These are phyloP conservation scores for Cercophora newfieldiana DNA, from an alignment of 495 filamentous ascomycete species.

Conservation along the genomic window DNA sequence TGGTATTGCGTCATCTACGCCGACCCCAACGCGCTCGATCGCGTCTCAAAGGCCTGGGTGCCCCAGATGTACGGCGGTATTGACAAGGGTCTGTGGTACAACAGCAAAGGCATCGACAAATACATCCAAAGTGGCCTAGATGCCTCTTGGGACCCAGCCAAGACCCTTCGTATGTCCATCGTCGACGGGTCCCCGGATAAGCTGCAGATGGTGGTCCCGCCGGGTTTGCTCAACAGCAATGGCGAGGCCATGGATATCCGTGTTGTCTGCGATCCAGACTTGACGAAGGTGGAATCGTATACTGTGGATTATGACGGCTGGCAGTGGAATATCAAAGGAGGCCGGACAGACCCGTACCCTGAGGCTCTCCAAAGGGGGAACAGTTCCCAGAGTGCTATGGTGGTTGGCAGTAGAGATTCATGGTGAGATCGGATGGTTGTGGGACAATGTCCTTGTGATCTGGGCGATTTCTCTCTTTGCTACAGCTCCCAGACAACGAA, in stretches of 20 bases:
- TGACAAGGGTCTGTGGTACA: not conserved
- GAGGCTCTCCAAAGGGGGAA: no score
- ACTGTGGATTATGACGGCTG: not conserved
- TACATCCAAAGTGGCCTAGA: not conserved
- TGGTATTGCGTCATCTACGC: not conserved
- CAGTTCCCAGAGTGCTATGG: no score
- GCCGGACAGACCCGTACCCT: constrained; percentile 3
- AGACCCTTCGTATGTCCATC: not conserved
- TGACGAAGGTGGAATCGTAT: not conserved
- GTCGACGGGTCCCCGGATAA: not conserved
- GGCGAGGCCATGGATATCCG: not conserved
- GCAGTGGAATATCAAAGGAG: not conserved
- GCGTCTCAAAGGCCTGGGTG: not conserved
- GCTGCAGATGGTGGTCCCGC: not conserved
- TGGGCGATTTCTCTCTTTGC: no score
- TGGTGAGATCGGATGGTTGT: no score
- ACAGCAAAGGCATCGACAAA: not conserved
- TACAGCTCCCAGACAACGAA: no score
- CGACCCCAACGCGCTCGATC: not conserved
- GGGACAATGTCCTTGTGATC: no score
- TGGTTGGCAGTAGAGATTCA: no score
- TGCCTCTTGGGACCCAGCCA: not conserved
- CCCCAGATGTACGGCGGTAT: not conserved
- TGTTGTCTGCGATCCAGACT: not conserved
- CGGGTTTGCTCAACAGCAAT: not conserved